A percentile compares a stretch with the other conserved stretches of the same genome.
These are phyloP conservation scores for Cyberlindnera sargentensis DNA, from an alignment of 805 yeast species.

Conservation along the genomic window DNA sequence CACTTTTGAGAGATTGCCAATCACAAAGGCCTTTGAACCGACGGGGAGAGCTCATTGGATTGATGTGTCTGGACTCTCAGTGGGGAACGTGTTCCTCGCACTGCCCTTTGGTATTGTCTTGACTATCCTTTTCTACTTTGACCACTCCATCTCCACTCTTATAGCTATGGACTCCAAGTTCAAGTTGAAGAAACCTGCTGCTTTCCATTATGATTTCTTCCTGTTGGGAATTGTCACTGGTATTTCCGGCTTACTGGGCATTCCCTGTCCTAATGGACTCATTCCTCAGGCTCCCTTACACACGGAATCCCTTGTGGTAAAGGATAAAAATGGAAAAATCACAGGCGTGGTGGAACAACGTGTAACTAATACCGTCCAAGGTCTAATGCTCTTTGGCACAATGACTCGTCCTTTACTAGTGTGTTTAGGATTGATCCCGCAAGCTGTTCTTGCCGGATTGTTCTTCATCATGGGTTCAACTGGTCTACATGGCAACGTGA, in stretches of 20 bases:
- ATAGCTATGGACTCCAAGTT: slow-evolving; percentile 84
- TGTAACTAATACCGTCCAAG: slow-evolving; percentile 78
- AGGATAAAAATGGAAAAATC: slow-evolving; percentile 20
- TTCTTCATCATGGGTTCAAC: slow-evolving; percentile 90
- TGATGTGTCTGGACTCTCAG: slow-evolving; percentile 37
- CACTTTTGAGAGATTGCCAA: slow-evolving; percentile 56
- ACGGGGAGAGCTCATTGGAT: slow-evolving; percentile 41
- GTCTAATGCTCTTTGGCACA: slow-evolving; percentile 72
- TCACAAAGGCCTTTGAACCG: slow-evolving; percentile 68
- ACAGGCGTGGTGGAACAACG: slow-evolving; percentile 78
- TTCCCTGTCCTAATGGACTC: slow-evolving; percentile 94
- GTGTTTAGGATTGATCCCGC: slow-evolving; percentile 82
- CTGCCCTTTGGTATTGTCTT: slow-evolving; percentile 86
- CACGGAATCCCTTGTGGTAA: slow-evolving; percentile 65
- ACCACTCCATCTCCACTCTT: slow-evolving; percentile 88
- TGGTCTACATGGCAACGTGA: slow-evolving; percentile 62
- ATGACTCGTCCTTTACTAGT: slow-evolving; percentile 84
- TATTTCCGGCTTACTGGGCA: slow-evolving; percentile 76
- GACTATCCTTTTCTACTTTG: slow-evolving; percentile 84
- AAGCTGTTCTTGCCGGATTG: slow-evolving; percentile 86
- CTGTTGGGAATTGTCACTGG: slow-evolving; percentile 84
- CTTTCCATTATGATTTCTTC: slow-evolving; percentile 90
- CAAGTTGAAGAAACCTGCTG: slow-evolving; percentile 77
- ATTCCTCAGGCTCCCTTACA: slow-evolving; percentile 98
- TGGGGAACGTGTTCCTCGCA: slow-evolving; percentile 78